Percentiles rank a stretch among this genome's conserved stretches.
These are phyloP conservation scores for Leccinum subtestaceum DNA, from an alignment of 768 basidiomycete genomes.

Conservation along the genomic window DNA sequence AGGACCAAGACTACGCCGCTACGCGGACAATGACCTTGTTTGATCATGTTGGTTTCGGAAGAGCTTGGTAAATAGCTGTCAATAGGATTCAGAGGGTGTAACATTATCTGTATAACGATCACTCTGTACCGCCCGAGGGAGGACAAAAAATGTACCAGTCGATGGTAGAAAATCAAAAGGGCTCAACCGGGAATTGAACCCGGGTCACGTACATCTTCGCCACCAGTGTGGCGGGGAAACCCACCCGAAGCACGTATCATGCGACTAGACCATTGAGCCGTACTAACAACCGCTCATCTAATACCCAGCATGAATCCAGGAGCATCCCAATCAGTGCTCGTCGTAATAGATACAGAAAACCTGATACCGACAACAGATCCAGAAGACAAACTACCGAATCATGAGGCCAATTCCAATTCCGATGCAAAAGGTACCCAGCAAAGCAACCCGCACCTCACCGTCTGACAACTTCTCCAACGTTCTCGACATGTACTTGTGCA, in stretches of 20 bases:
- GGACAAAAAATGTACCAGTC: not conserved
- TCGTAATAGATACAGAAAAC: not conserved
- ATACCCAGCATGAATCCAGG: not conserved
- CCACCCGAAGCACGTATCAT: conserved; percentile 37
- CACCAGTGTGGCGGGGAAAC: conserved; percentile 15
- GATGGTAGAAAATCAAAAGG: conserved; percentile 1
- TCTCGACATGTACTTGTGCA: conserved; percentile 25
- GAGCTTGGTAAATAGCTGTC: conserved; percentile 16
- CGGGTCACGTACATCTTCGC: conserved; percentile 35
- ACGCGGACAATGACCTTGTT: conserved; percentile 7
- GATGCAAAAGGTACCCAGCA: conserved; percentile 43
- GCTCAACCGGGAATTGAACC: conserved; percentile 37
- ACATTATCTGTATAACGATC: not conserved
- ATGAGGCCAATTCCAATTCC: conserved; percentile 44
- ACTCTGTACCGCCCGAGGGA: not conserved
- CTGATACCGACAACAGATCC: not conserved
- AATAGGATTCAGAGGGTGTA: conserved; percentile 1
- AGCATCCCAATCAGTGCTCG: not conserved
- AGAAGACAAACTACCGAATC: conserved; percentile 21
- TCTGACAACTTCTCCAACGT: conserved; percentile 26
- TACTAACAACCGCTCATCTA: conserved; percentile 15
- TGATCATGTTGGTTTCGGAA: conserved; percentile 14
- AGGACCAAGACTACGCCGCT: conserved; percentile 29
- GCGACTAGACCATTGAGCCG: conserved; percentile 37
- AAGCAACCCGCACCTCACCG: conserved; percentile 30